Conservation (phyloP, 306 rosid species). For the Begonia peltatifolia region DNA sequence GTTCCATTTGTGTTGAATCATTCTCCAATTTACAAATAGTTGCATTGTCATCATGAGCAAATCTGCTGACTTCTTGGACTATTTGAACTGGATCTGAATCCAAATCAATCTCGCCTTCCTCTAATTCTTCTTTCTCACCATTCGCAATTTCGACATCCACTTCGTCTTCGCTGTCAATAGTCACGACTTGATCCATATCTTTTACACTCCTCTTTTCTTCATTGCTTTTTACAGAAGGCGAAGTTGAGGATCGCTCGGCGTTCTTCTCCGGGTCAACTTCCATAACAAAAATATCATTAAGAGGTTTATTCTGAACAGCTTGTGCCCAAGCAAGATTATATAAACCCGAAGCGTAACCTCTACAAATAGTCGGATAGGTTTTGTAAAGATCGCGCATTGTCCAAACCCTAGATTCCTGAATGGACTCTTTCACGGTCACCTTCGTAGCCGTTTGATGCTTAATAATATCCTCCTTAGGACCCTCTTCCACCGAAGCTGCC, state of each 20-base stretch:
- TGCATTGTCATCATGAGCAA: constrained; percentile 7
- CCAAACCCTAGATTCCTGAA: constrained; percentile 48
- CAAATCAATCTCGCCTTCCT: constrained; percentile 98
- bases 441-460: constrained; percentile 35
- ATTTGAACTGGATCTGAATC: constrained; percentile 33
- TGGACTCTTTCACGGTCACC: constrained; percentile 16
- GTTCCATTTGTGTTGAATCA: constrained; percentile 13
- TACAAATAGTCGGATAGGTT: constrained; percentile 41
- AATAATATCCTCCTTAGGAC: constrained; percentile 64
- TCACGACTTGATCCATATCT: constrained; percentile 20
- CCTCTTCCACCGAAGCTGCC: constrained; percentile 83
- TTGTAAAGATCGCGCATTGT: constrained; percentile 59
- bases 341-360: constrained; percentile 55
- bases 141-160: constrained; percentile 19
- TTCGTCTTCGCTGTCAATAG: constrained; percentile 27
- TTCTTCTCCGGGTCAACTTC: constrained; percentile 39
- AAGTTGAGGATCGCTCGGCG: constrained; percentile 12
- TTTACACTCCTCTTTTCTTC: constrained; percentile 7
- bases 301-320: constrained; percentile 86
- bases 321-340: constrained; percentile 90
- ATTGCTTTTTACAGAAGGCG: constrained; percentile 11
- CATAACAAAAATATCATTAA: constrained; percentile 58
- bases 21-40: constrained; percentile 10
- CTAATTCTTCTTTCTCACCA: constrained; percentile 70
- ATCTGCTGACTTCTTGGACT: constrained; percentile 2